Evolutionary conservation across 179 eudicot genomes (phyloP).

Genomic region (Beta lomatogona): DNA sequence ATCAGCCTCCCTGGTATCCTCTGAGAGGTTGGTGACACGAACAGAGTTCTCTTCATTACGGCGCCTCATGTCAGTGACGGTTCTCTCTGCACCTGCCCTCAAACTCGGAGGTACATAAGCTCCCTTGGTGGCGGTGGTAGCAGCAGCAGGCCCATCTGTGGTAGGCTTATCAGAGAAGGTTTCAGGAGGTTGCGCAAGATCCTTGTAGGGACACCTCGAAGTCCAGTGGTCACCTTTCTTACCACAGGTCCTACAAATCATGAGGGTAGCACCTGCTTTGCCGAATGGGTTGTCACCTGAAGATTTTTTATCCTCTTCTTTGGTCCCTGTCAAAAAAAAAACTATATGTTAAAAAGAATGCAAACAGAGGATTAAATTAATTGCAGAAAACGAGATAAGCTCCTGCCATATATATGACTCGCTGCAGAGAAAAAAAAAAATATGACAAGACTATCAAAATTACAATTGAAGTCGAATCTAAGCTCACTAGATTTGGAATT

Average conservation of each 20-base stretch:
- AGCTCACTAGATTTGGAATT: too few relatives aligned
- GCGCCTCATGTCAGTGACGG: slow-evolving; percentile 64
- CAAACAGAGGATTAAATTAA: not conserved
- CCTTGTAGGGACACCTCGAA: slow-evolving; percentile 83
- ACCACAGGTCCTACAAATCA: slow-evolving; percentile 79
- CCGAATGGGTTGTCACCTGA: slow-evolving; percentile 49
- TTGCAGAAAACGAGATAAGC: not conserved
- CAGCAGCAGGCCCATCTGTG: slow-evolving; percentile 33
- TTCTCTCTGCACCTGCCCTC: slow-evolving; percentile 68
- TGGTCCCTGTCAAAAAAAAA: slow-evolving; percentile 33
- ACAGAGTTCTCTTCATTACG: slow-evolving; percentile 92
- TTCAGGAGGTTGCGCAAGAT: slow-evolving; percentile 56
- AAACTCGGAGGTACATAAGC: slow-evolving; percentile 63
- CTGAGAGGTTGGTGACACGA: slow-evolving; percentile 86
- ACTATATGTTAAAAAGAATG: not conserved
- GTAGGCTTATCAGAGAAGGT: slow-evolving; percentile 46
- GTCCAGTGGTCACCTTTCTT: slow-evolving; percentile 97
- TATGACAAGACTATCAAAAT: not conserved
- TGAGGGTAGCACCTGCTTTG: slow-evolving; percentile 73
- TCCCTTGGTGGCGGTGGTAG: slow-evolving; percentile 41
- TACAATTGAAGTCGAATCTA: too few relatives aligned
- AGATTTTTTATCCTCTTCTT: slow-evolving; percentile 41
- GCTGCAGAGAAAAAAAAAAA: not conserved
- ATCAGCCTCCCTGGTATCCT: slow-evolving; percentile 86
- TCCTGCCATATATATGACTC: not conserved